Conservation (phyloP, 2,329 filamentous ascomycete species). For the Aspergillus thermomutatus region DNA sequence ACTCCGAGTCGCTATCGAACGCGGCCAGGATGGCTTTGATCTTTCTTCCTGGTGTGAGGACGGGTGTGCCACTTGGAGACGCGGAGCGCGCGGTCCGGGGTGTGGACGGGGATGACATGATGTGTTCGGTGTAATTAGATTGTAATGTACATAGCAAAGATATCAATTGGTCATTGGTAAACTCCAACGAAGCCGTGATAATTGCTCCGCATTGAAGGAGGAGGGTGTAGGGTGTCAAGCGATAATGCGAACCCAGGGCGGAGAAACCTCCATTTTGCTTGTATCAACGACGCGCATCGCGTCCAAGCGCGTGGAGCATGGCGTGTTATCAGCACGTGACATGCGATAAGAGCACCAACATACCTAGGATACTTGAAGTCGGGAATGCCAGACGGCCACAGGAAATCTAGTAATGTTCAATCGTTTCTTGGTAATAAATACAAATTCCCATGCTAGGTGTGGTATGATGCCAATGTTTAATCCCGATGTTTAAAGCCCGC, state of each 20-base stretch:
- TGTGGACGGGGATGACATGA: conserved; percentile 32
- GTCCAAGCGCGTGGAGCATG: conserved; percentile 1
- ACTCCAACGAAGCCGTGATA: background rate
- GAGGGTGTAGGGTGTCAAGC: background rate
- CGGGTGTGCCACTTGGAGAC: conserved; percentile 28
- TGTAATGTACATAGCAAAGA: background rate
- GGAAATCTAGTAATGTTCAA: background rate
- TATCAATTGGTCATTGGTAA: background rate
- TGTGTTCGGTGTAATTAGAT: background rate
- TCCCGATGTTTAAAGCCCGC: background rate
- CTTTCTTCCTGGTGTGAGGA: conserved; percentile 46
- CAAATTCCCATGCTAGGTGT: conserved; percentile 1
- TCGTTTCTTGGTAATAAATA: background rate
- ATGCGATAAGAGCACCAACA: background rate
- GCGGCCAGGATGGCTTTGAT: conserved; percentile 49
- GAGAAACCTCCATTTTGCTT: background rate
- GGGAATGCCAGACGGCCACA: too few species aligned
- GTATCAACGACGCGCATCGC: conserved; percentile 5
- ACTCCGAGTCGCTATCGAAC: conserved; percentile 47
- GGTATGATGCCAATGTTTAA: background rate
- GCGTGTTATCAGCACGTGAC: background rate
- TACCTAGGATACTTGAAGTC: too few species aligned
- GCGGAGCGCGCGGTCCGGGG: conserved; percentile 32
- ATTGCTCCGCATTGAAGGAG: background rate
- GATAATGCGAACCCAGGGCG: background rate